Percentiles rank a stretch among this genome's conserved stretches.
Evolutionary conservation across 2,329 filamentous ascomycete species (phyloP).

Genomic region (Colletotrichum ledebouriae): DNA sequence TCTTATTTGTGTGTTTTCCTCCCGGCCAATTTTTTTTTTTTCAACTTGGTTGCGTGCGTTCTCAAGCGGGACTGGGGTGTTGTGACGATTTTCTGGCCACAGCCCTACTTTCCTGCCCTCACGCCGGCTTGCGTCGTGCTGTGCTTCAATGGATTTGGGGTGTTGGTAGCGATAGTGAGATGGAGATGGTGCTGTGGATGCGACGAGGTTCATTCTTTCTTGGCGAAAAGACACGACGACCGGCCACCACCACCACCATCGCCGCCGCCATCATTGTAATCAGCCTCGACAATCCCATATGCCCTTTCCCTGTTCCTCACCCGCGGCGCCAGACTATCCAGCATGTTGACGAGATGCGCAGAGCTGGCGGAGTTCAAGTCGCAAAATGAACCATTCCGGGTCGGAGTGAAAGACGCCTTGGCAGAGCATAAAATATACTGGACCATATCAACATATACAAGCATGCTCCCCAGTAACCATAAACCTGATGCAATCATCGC

Average conservation of each 20-base stretch:
- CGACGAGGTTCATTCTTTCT: conserved; percentile 3
- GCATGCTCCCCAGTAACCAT: no score
- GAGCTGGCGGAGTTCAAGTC: no score
- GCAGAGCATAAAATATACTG: no score
- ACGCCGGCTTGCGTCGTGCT: neutral
- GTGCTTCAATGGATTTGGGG: neutral
- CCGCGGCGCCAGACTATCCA: neutral
- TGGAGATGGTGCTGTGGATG: conserved; percentile 22
- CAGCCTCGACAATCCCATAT: neutral
- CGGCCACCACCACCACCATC: neutral
- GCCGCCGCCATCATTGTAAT: neutral
- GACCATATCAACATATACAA: no score
- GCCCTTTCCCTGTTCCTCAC: neutral
- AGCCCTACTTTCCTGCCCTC: conserved; percentile 35
- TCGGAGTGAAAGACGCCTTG: no score
- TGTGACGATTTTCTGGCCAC: conserved; percentile 7
- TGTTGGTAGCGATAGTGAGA: neutral
- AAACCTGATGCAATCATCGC: no score
- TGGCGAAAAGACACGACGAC: conserved; percentile 7
- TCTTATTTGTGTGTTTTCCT: neutral
- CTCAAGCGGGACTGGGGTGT: conserved; percentile 9
- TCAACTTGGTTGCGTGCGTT: no score
- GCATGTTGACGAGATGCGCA: no score
- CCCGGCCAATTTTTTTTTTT: no score
- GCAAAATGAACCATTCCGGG: no score